Evolutionary conservation across 2,329 filamentous ascomycete species (phyloP).

Genomic region (Hortaea werneckii): DNA sequence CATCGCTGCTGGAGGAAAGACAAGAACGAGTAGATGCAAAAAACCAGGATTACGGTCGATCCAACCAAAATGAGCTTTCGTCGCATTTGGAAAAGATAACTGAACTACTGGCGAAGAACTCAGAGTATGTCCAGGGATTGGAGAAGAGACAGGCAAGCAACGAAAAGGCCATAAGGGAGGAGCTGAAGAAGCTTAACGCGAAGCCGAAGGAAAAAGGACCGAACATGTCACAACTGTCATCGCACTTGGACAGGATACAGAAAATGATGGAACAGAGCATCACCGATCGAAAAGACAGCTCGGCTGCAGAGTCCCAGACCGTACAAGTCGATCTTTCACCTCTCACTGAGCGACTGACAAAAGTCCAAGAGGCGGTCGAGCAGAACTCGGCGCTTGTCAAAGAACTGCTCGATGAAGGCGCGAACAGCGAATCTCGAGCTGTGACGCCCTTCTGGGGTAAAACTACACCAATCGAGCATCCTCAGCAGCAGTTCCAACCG

Average conservation of each 20-base stretch:
- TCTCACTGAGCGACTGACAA: conserved; percentile 12
- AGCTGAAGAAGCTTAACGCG: conserved; percentile 8
- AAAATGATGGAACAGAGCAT: conserved; percentile 13
- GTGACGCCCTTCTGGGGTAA: conserved; percentile 7
- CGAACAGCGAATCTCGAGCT: conserved; percentile 4
- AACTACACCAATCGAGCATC: background rate
- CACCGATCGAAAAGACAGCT: conserved; percentile 4
- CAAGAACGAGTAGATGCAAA: background rate
- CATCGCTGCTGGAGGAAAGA: conserved; percentile 8
- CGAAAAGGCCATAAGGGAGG: conserved; percentile 14
- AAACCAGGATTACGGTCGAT: conserved; percentile 3
- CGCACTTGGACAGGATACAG: conserved; percentile 21
- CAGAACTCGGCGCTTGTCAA: conserved; percentile 16
- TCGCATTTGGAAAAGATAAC: conserved; percentile 15
- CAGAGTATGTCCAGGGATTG: conserved; percentile 14
- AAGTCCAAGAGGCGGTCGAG: conserved; percentile 18
- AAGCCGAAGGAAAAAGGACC: conserved; percentile 10
- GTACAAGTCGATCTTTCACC: conserved; percentile 14
- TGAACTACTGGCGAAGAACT: conserved; percentile 14
- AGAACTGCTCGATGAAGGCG: conserved; percentile 12
- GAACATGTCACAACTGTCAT: conserved; percentile 16
- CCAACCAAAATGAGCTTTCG: conserved; percentile 9
- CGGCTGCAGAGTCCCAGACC: background rate
- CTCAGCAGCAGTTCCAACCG: background rate
- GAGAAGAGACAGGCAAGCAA: conserved; percentile 17